Evolutionary conservation across 192 early-diverging fungal genomes (phyloP).

Genomic region (Podila horticola): DNA sequence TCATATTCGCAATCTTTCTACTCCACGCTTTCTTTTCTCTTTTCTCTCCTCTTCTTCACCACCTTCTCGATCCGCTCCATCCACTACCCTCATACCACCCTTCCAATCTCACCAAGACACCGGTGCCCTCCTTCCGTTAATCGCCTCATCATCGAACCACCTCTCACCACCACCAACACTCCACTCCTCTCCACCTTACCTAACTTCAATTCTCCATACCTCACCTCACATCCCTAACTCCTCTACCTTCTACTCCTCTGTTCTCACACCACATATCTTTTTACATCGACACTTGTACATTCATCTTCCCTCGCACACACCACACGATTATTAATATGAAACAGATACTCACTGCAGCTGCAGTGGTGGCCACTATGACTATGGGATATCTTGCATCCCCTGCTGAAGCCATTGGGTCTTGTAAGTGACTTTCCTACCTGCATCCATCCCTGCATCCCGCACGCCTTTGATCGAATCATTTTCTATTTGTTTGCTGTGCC

Average conservation of each 20-base stretch:
- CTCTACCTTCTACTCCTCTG: neutral
- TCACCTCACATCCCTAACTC: neutral
- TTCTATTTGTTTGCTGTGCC: neutral
- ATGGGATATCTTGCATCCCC: slow-evolving; percentile 15
- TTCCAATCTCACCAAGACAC: slow-evolving; percentile 38
- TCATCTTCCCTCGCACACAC: neutral
- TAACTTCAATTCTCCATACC: neutral
- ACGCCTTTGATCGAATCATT: neutral
- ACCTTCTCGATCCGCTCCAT: neutral
- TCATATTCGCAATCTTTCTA: neutral
- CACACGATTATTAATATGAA: slow-evolving; percentile 13
- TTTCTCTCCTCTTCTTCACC: neutral
- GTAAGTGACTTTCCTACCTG: slow-evolving; percentile 4
- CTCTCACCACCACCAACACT: neutral
- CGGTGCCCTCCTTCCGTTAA: slow-evolving; percentile 8
- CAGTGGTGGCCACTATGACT: slow-evolving; percentile 22
- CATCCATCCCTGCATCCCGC: neutral
- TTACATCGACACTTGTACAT: neutral
- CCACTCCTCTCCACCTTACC: neutral
- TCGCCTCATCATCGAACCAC: neutral
- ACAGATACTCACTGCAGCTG: slow-evolving; percentile 18
- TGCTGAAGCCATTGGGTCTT: slow-evolving; percentile 22
- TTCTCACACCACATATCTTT: neutral
- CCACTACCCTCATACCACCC: slow-evolving; percentile 5
- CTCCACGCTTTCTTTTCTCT: neutral